Conservation (phyloP, 805 yeast genomes). For the Ogataea neopini region DNA sequence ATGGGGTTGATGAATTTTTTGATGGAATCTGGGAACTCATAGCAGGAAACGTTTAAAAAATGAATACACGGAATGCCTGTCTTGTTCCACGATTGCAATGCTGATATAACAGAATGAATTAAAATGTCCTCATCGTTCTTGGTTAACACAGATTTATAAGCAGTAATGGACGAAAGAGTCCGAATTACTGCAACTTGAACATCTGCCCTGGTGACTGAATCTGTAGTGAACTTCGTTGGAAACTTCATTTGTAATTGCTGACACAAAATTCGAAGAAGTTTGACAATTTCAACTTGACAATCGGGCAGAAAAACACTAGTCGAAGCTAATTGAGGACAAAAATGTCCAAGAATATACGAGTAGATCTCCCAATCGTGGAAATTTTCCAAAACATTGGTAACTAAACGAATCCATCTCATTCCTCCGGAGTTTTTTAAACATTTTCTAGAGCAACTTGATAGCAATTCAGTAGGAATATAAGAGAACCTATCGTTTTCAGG, state of each 20-base stretch:
- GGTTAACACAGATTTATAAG: constrained; percentile 55
- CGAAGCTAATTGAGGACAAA: constrained; percentile 70
- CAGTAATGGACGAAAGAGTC: constrained; percentile 60
- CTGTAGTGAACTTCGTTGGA: constrained; percentile 44
- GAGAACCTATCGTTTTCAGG: constrained; percentile 50
- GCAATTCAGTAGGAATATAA: constrained; percentile 47
- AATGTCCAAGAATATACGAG: constrained; percentile 63
- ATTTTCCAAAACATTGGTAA: constrained; percentile 48
- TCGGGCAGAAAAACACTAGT: constrained; percentile 47
- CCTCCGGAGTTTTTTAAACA: constrained; percentile 37
- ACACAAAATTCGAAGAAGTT: constrained; percentile 45
- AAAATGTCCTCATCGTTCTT: constrained; percentile 64
- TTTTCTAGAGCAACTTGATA: constrained; percentile 41
- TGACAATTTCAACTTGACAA: constrained; percentile 44
- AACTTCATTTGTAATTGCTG: constrained; percentile 57
- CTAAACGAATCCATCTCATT: constrained; percentile 52
- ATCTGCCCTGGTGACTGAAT: constrained; percentile 53
- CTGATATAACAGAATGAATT: constrained; percentile 57
- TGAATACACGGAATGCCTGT: constrained; percentile 79
- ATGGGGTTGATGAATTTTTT: constrained; percentile 69
- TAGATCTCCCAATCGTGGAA: constrained; percentile 72
- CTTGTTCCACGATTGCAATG: constrained; percentile 73
- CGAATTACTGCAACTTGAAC: constrained; percentile 66
- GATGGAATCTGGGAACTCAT: constrained; percentile 73
- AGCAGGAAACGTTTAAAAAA: constrained; percentile 73